These are phyloP conservation scores for Wakefieldia striispora DNA, from an alignment of 768 basidiomycete genomes.

Conservation along the genomic window DNA sequence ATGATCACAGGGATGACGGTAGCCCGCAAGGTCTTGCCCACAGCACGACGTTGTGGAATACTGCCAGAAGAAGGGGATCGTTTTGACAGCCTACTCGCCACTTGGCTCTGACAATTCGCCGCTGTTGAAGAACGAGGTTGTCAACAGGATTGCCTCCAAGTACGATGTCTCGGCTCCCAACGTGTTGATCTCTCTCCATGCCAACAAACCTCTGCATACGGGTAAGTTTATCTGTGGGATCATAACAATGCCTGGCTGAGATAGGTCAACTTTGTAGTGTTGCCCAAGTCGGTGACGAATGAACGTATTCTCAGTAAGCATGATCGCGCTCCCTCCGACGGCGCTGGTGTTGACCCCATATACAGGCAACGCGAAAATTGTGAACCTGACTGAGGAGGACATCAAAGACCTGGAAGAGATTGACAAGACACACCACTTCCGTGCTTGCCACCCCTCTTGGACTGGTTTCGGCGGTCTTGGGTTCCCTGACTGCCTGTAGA, in stretches of 20 bases:
- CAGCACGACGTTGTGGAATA: slow-evolving; percentile 64
- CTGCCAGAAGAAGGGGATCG: slow-evolving; percentile 63
- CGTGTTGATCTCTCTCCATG: slow-evolving; percentile 70
- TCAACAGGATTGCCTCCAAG: slow-evolving; percentile 61
- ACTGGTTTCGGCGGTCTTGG: slow-evolving; percentile 61
- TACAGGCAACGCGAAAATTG: slow-evolving; percentile 55
- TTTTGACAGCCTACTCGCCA: slow-evolving; percentile 76
- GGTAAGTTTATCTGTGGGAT: slow-evolving; percentile 30
- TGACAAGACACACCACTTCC: slow-evolving; percentile 60
- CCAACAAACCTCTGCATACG: slow-evolving; percentile 58
- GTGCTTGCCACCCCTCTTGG: slow-evolving; percentile 64
- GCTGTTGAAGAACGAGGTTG: slow-evolving; percentile 56
- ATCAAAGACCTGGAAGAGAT: slow-evolving; percentile 55
- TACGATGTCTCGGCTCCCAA: slow-evolving; percentile 60
- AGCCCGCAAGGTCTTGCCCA: slow-evolving; percentile 49
- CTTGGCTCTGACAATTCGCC: slow-evolving; percentile 72
- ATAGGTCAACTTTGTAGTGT: slow-evolving; percentile 36
- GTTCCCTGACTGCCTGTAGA: slow-evolving; percentile 52
- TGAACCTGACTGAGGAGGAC: slow-evolving; percentile 63
- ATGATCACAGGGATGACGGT: background rate
- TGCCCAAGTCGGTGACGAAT: slow-evolving; percentile 76
- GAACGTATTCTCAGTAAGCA: slow-evolving; percentile 55
- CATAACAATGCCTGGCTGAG: slow-evolving; percentile 11
- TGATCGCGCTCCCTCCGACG: background rate
- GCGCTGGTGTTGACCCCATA: background rate